These are phyloP conservation scores for Salix udensis DNA, from an alignment of 345 rosid genomes.

Conservation along the genomic window DNA sequence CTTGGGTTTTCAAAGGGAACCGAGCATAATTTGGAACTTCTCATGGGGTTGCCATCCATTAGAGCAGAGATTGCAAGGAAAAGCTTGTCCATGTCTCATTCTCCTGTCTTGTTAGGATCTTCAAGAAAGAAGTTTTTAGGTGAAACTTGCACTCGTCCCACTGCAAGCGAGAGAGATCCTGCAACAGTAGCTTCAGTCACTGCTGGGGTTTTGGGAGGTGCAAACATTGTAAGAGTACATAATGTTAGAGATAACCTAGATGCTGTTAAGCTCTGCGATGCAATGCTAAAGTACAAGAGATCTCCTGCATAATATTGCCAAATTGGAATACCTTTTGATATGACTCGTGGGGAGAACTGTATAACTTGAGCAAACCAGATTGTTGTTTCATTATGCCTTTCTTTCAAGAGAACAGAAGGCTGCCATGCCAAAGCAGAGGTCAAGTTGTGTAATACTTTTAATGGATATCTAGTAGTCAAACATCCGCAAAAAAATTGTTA, in stretches of 20 bases:
- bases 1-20: slow-evolving; percentile 82
- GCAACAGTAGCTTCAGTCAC: slow-evolving; percentile 75
- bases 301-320: background rate
- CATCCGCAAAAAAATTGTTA: no score
- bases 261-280: slow-evolving; percentile 75
- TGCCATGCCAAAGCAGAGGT: no score
- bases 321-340: no score
- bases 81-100: slow-evolving; percentile 64
- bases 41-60: slow-evolving; percentile 51
- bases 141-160: slow-evolving; percentile 57
- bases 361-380: no score
- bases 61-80: slow-evolving; percentile 60
- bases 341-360: no score
- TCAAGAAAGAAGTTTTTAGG: slow-evolving; percentile 87
- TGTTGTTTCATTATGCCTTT: no score
- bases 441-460: no score
- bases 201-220: slow-evolving; percentile 66
- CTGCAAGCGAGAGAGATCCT: slow-evolving; percentile 74
- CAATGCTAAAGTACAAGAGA: slow-evolving; percentile 42
- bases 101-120: slow-evolving; percentile 74
- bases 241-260: slow-evolving; percentile 67
- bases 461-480: no score
- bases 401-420: no score
- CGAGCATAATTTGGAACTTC: slow-evolving; percentile 67
- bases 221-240: slow-evolving; percentile 88